Percentiles rank a stretch among this genome's conserved stretches.
Evolutionary conservation across 257 asterid species (phyloP).

Genomic region (Gynochthodes officinalis): DNA sequence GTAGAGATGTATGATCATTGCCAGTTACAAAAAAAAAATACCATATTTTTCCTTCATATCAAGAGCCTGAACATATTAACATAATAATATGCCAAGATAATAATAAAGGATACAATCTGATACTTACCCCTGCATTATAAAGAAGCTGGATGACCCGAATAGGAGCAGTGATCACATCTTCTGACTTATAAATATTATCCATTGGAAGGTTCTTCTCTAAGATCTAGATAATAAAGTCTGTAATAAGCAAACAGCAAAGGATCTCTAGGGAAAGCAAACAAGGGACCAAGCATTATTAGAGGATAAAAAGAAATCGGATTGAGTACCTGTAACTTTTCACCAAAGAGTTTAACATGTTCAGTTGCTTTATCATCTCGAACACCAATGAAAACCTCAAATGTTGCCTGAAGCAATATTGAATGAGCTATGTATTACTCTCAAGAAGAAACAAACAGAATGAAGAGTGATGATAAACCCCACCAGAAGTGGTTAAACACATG

Average conservation of each 20-base stretch:
- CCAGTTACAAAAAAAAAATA: background rate
- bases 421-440: slow-evolving; percentile 8
- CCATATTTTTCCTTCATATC: background rate
- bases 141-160: slow-evolving; percentile 87
- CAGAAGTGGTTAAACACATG: background rate
- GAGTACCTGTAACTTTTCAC: slow-evolving; percentile 81
- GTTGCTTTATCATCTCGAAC: slow-evolving; percentile 91
- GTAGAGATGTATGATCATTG: background rate
- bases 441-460: background rate
- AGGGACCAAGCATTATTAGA: slow-evolving; percentile 4
- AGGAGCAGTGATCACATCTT: slow-evolving; percentile 82
- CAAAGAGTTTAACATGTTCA: slow-evolving; percentile 76
- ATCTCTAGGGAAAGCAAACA: slow-evolving; percentile 4
- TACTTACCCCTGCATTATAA: slow-evolving; percentile 84
- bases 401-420: slow-evolving; percentile 55
- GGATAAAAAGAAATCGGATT: slow-evolving; percentile 21
- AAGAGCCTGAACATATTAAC: background rate
- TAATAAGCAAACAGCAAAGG: slow-evolving; percentile 20
- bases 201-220: slow-evolving; percentile 91
- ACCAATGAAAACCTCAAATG: slow-evolving; percentile 92
- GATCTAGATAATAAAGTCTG: slow-evolving; percentile 41
- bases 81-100: background rate
- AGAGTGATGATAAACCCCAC: background rate
- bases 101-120: background rate
- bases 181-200: slow-evolving; percentile 75